Conservation (phyloP, 768 basidiomycete genomes). For the Collybiopsis confluens region DNA sequence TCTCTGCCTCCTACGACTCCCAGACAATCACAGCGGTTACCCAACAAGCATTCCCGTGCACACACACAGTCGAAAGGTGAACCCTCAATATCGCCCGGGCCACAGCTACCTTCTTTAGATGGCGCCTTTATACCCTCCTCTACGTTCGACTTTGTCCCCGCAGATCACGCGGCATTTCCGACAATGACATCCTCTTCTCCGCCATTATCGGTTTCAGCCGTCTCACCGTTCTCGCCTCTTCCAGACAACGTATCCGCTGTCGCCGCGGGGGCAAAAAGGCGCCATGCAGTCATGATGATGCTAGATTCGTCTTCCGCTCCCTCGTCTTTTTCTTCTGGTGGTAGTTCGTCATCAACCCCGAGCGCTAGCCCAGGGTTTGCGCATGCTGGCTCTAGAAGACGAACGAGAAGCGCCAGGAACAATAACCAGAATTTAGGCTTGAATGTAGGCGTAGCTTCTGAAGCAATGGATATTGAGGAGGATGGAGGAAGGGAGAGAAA, state of each 20-base stretch:
- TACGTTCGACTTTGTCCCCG: conserved; percentile 9
- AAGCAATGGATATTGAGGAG: conserved; percentile 76
- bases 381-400: conserved; percentile 36
- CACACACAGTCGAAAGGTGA: conserved; percentile 15
- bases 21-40: conserved; percentile 20
- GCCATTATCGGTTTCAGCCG: conserved; percentile 15
- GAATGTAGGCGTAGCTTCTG: conserved; percentile 19
- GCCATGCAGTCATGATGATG: conserved; percentile 79
- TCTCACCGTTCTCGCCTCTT: conserved; percentile 19
- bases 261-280: conserved; percentile 62
- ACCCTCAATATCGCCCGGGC: conserved; percentile 3
- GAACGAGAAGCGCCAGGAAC: conserved; percentile 49
- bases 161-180: conserved; percentile 10
- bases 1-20: conserved; percentile 27
- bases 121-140: conserved; percentile 11
- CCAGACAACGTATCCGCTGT: conserved; percentile 25
- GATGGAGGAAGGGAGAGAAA: conserved; percentile 67
- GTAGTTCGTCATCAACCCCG: conserved; percentile 33
- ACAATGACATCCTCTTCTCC: conserved; percentile 16
- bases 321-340: conserved; percentile 30
- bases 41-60: conserved; percentile 17
- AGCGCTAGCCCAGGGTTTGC: conserved; percentile 18
- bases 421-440: conserved; percentile 30
- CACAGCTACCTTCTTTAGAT: neutral
- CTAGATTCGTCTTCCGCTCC: conserved; percentile 44